phyloP scores from a whole-genome alignment of 495 filamentous ascomycete species.

The Aspergillus taichungensis region DNA sequence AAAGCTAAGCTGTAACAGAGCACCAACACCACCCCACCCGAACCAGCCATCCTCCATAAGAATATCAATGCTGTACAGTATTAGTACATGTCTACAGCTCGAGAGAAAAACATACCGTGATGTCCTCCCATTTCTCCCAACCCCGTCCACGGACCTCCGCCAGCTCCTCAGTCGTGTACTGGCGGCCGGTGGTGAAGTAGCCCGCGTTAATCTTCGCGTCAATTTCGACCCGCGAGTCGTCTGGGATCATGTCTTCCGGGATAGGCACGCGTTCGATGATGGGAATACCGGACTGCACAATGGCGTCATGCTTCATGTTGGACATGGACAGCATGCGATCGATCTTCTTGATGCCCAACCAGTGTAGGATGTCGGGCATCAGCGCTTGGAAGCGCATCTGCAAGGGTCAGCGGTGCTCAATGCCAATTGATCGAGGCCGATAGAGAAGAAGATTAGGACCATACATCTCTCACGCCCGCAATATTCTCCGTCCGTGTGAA shows the following conservation, averaged over 20 bases:
- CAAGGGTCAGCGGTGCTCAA: neutral
- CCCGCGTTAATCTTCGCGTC: constrained; percentile 98
- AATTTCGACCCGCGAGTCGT: constrained; percentile 92
- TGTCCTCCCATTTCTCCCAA: constrained; percentile 73
- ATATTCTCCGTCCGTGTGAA: constrained; percentile 96
- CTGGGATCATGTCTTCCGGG: constrained; percentile 88
- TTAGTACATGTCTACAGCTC: neutral
- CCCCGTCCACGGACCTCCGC: constrained; percentile 76
- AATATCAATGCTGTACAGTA: constrained; percentile 9
- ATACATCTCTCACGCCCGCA: constrained; percentile 73
- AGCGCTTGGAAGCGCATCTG: constrained; percentile 97
- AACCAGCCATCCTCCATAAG: too few species aligned
- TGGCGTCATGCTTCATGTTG: constrained; percentile 99
- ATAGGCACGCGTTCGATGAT: constrained; percentile 91
- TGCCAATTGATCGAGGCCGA: neutral
- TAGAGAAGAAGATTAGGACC: neutral
- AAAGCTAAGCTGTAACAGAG: too few species aligned
- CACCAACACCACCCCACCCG: too few species aligned
- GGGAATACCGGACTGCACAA: constrained; percentile 89
- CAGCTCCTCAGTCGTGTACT: constrained; percentile 81
- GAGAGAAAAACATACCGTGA: constrained; percentile 36
- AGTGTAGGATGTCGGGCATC: constrained; percentile 97
- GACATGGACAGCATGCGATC: constrained; percentile 98
- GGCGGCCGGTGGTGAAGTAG: constrained; percentile 89
- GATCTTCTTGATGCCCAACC: constrained; percentile 98